Evolutionary conservation across 2,329 filamentous ascomycete species (phyloP).

Genomic region (Zymoseptoria tritici): DNA sequence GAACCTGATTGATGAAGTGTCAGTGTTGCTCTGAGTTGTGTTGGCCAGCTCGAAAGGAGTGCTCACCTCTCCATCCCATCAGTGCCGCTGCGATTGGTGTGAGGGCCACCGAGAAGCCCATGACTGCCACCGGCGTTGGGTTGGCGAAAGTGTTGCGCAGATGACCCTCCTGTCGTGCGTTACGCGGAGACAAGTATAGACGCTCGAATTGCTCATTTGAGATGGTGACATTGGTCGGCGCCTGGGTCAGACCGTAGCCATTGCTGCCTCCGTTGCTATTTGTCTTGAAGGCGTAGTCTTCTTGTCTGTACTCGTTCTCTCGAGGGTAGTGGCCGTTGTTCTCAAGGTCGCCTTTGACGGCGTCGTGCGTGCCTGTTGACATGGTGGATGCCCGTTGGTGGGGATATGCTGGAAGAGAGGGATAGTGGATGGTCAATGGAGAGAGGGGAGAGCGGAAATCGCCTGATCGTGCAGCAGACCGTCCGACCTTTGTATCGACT

Average conservation of each 20-base stretch:
- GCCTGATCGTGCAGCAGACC: too few relatives aligned
- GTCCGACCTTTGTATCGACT: too few relatives aligned
- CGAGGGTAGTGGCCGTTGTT: neutral
- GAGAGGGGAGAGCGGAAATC: too few relatives aligned
- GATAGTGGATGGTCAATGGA: neutral
- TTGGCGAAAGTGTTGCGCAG: slow-evolving; percentile 17
- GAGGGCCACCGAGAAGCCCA: slow-evolving; percentile 16
- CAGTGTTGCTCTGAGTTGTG: neutral
- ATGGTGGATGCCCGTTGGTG: neutral
- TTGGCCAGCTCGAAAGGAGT: neutral
- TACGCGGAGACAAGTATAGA: slow-evolving; percentile 18
- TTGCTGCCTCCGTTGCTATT: neutral
- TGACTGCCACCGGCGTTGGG: slow-evolving; percentile 19
- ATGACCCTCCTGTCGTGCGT: slow-evolving; percentile 8
- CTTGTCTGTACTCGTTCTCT: neutral
- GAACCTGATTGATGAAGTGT: neutral
- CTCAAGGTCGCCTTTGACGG: neutral
- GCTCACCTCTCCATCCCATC: slow-evolving; percentile 8
- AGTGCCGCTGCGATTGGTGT: slow-evolving; percentile 15
- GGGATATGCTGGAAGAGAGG: neutral
- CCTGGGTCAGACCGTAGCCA: neutral
- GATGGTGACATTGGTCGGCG: slow-evolving; percentile 15
- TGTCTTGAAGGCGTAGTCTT: neutral
- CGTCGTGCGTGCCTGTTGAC: neutral
- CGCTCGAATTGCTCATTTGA: slow-evolving; percentile 21